Percentiles rank a stretch among this genome's conserved stretches.
Conservation (phyloP, 2,329 filamentous ascomycete genomes). For the Sporothrix brunneoviolacea region DNA sequence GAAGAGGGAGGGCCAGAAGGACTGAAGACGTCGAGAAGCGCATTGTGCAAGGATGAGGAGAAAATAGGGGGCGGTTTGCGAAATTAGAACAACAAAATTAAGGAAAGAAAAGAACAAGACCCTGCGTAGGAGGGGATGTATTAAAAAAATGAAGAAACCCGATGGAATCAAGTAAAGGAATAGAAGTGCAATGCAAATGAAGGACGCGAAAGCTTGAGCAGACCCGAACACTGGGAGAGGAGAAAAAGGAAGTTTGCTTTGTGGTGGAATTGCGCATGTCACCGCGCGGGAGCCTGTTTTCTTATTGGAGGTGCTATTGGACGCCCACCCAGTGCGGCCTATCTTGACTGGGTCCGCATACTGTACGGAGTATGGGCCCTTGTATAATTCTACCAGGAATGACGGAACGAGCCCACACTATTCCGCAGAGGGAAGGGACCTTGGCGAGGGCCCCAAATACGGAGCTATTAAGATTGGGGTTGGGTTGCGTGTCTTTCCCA, state of each 20-base stretch:
- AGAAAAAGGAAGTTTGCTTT: neutral
- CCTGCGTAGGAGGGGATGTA: neutral
- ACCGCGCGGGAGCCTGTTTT: too few species aligned
- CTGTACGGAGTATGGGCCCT: neutral
- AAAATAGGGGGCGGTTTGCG: neutral
- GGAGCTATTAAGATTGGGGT: too few species aligned
- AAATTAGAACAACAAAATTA: neutral
- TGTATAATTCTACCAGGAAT: slow-evolving; percentile 1
- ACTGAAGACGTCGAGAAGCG: slow-evolving; percentile 47
- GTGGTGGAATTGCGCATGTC: slow-evolving; percentile 2
- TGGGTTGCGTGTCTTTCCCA: too few species aligned
- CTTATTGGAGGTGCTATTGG: slow-evolving; percentile 4
- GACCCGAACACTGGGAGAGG: neutral
- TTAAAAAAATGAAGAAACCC: too few species aligned
- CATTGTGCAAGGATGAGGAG: slow-evolving; percentile 38
- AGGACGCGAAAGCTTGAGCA: slow-evolving; percentile 10
- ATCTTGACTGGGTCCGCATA: neutral
- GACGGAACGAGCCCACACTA: neutral
- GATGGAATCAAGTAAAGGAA: neutral
- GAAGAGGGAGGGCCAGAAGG: slow-evolving; percentile 48
- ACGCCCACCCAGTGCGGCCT: slow-evolving; percentile 1
- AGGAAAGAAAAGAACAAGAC: neutral
- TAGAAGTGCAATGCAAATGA: slow-evolving; percentile 5
- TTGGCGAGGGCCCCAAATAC: too few species aligned
- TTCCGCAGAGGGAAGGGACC: too few species aligned